These are phyloP conservation scores for Pseudomonodictys pantanalensis DNA, from an alignment of 495 filamentous ascomycete species.

Conservation along the genomic window DNA sequence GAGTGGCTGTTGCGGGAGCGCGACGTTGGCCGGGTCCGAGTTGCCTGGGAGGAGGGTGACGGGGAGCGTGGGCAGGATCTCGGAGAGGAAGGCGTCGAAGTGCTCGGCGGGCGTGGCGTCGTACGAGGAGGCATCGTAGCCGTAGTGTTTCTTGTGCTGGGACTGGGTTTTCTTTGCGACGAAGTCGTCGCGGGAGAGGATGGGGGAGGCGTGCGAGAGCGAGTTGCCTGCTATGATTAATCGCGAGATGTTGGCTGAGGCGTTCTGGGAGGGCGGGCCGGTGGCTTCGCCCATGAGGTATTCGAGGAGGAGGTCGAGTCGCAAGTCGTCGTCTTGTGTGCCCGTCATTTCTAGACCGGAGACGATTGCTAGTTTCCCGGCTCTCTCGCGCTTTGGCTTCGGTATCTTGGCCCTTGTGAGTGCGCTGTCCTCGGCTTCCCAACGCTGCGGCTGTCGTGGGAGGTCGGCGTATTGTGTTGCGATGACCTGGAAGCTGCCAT, in stretches of 20 bases:
- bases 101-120: constrained; percentile 78
- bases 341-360: constrained; percentile 84
- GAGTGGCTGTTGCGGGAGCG: constrained; percentile 43
- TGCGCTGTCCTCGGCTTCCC: constrained; percentile 55
- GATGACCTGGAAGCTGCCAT: constrained; percentile 90
- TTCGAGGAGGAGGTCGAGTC: constrained; percentile 76
- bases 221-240: constrained; percentile 93
- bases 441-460: constrained; percentile 73
- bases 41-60: constrained; percentile 50
- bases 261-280: constrained; percentile 53
- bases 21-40: constrained; percentile 65
- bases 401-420: constrained; percentile 44
- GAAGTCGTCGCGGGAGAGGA: constrained; percentile 50
- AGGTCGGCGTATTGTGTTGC: constrained; percentile 86
- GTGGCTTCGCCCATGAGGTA: constrained; percentile 82
- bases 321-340: constrained; percentile 63
- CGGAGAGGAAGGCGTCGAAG: constrained; percentile 77
- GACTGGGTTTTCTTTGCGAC: constrained; percentile 47
- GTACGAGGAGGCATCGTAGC: constrained; percentile 85
- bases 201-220: constrained; percentile 52
- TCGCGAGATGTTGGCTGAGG: constrained; percentile 68
- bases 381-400: constrained; percentile 43
- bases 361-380: constrained; percentile 73
- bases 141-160: constrained; percentile 70
- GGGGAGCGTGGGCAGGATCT: constrained; percentile 56